Evolutionary conservation across 2,329 filamentous ascomycete species (phyloP).

Genomic region (Colletotrichum paranaense): DNA sequence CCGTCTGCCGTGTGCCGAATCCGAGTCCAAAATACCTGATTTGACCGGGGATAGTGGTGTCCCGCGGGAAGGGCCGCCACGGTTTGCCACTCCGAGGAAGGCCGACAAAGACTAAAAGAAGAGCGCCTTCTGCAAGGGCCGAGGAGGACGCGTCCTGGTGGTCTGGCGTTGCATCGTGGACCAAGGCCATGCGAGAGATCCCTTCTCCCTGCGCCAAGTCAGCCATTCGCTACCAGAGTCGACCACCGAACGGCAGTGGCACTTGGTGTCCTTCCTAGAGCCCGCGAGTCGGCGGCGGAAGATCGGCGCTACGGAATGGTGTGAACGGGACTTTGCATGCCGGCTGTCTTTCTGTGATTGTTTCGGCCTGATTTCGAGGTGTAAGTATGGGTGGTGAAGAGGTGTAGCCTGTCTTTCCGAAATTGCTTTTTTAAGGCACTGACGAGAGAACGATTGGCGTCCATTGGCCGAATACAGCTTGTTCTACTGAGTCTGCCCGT

Average conservation of each 20-base stretch:
- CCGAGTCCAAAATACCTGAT: neutral
- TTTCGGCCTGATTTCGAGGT: constrained; percentile 4
- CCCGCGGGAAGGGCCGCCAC: constrained; percentile 24
- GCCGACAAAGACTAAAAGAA: neutral
- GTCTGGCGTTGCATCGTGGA: neutral
- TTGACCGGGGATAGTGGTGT: neutral
- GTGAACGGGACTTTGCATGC: constrained; percentile 24
- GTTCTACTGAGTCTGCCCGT: neutral
- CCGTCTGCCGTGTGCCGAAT: neutral
- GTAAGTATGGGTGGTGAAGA: neutral
- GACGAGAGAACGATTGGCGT: neutral
- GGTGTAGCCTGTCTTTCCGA: neutral
- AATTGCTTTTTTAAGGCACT: neutral
- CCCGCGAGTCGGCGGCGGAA: constrained; percentile 1
- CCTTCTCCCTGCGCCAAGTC: constrained; percentile 16
- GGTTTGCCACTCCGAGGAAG: constrained; percentile 13
- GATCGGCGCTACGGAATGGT: constrained; percentile 12
- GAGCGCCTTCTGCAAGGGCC: neutral
- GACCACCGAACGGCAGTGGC: neutral
- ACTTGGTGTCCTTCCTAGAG: neutral
- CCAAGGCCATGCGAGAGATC: neutral
- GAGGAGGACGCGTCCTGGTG: neutral
- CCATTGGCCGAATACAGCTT: neutral
- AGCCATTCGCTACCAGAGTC: constrained; percentile 16
- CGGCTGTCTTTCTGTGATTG: constrained; percentile 2